These are phyloP conservation scores for Fragilariopsis cylindrus DNA, from an alignment of 108 stramenopile genomes.

Conservation along the genomic window DNA sequence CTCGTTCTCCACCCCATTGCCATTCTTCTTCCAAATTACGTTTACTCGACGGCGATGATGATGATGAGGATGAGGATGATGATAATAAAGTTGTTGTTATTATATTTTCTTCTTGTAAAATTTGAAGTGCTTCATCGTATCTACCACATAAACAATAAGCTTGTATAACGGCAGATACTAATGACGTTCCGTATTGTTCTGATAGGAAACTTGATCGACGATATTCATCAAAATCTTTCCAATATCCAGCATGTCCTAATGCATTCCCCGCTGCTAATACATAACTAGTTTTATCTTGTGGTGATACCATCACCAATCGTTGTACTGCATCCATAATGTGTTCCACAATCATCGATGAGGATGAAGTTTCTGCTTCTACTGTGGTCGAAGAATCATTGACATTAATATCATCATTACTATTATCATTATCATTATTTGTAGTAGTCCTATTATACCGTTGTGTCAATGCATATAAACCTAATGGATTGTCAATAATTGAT, in stretches of 20 bases:
- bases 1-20: conserved; percentile 76
- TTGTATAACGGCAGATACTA: conserved; percentile 67
- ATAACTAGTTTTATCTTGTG: conserved; percentile 60
- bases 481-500: conserved; percentile 35
- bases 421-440: background rate
- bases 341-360: conserved; percentile 37
- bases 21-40: conserved; percentile 27
- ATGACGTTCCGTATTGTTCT: conserved; percentile 39
- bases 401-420: background rate
- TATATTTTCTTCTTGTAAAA: conserved; percentile 32
- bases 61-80: background rate
- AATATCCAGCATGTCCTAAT: conserved; percentile 71
- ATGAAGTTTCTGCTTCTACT: conserved; percentile 30
- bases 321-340: conserved; percentile 68
- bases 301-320: conserved; percentile 75
- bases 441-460: background rate
- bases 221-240: conserved; percentile 63
- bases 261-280: conserved; percentile 82
- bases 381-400: background rate
- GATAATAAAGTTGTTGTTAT: background rate
- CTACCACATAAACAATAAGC: conserved; percentile 56
- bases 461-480: conserved; percentile 67
- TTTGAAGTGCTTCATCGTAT: conserved; percentile 46
- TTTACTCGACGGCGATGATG: too few relatives aligned
- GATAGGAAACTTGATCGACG: conserved; percentile 33